Conservation (phyloP, 495 filamentous ascomycete genomes). For the Venustampulla echinocandica region DNA sequence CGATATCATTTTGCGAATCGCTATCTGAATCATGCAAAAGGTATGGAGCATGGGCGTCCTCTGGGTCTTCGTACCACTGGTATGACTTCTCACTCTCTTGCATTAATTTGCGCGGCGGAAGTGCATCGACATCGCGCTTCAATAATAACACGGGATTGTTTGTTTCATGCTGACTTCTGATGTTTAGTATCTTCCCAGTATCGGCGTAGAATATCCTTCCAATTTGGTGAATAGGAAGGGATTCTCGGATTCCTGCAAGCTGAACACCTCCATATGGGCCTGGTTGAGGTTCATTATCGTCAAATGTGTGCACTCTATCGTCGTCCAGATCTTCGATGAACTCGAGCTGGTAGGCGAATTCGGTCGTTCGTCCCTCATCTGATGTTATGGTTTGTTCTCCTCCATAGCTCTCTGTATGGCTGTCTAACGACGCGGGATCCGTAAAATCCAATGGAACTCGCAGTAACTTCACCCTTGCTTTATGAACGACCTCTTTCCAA, state of each 20-base stretch:
- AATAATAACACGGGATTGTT: slow-evolving; percentile 83
- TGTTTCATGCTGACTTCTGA: slow-evolving; percentile 60
- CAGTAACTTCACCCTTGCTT: slow-evolving; percentile 70
- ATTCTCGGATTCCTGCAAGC: slow-evolving; percentile 71
- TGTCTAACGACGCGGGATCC: neutral
- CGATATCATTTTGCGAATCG: slow-evolving; percentile 55
- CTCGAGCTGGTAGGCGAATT: slow-evolving; percentile 83
- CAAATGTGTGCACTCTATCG: slow-evolving; percentile 74
- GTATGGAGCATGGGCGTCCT: neutral
- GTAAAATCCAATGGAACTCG: slow-evolving; percentile 11
- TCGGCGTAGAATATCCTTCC: slow-evolving; percentile 97
- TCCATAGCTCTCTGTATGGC: neutral
- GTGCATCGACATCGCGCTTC: slow-evolving; percentile 72
- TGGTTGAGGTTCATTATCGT: slow-evolving; percentile 53
- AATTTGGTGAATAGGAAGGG: slow-evolving; percentile 81
- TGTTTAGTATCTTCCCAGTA: slow-evolving; percentile 89
- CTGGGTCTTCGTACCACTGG: slow-evolving; percentile 17
- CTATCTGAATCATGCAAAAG: slow-evolving; percentile 27
- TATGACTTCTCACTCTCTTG: slow-evolving; percentile 9
- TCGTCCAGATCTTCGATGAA: slow-evolving; percentile 93
- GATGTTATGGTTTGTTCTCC: slow-evolving; percentile 5
- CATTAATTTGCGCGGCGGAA: slow-evolving; percentile 41
- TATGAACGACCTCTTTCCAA: slow-evolving; percentile 98
- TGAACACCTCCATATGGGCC: slow-evolving; percentile 60
- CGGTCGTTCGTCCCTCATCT: slow-evolving; percentile 32